Percentiles rank a stretch among this genome's conserved stretches.
Evolutionary conservation across 306 rosid species (phyloP).

Genomic region (Oemleria cerasiformis): DNA sequence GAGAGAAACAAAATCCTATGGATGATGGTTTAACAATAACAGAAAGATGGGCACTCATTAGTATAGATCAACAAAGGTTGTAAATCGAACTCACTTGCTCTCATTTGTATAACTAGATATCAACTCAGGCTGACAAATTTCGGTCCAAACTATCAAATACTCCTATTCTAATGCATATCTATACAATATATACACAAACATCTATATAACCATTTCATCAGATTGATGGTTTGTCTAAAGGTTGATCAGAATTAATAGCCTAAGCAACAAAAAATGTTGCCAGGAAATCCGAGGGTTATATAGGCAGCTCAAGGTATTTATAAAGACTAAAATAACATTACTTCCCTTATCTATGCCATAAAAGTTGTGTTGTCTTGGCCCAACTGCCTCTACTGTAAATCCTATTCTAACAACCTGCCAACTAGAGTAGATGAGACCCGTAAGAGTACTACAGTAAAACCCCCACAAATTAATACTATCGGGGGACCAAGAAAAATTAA

Average conservation of each 20-base stretch:
- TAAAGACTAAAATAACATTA: no score
- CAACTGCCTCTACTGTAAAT: slow-evolving; percentile 6
- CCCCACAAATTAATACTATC: no score
- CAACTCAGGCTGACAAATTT: neutral
- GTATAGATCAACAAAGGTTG: no score
- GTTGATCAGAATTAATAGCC: slow-evolving; percentile 5
- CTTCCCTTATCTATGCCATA: no score
- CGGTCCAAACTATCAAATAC: neutral
- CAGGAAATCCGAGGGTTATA: neutral
- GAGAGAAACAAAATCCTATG: neutral
- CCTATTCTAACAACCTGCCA: neutral
- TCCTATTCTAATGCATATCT: neutral
- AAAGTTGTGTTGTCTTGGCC: neutral
- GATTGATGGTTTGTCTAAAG: neutral
- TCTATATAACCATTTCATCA: no score
- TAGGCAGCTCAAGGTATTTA: no score
- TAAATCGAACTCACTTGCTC: no score
- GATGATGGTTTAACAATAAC: neutral
- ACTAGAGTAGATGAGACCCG: neutral
- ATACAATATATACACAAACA: no score
- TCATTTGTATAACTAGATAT: neutral
- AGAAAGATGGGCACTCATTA: neutral
- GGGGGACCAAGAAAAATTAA: no score
- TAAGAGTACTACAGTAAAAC: no score
- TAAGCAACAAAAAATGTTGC: neutral